Evolutionary conservation across 352 stramenopile genomes (phyloP), one percentile per base, ranked within the genome.

Genomic region (Paralagenidium karlingii): DNA sequence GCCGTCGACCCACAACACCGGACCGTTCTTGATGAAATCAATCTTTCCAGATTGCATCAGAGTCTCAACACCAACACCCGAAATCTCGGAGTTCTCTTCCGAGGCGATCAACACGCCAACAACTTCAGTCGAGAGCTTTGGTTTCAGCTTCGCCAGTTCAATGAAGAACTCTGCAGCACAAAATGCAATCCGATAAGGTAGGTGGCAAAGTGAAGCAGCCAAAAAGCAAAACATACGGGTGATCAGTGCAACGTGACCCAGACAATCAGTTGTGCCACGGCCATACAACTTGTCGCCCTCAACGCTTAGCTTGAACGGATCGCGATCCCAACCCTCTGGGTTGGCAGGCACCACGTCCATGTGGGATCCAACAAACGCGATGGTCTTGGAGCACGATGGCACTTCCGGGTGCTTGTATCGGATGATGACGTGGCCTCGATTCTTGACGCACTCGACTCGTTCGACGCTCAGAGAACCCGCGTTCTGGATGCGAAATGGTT

Each of bases 311-410:
- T 73, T 65, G 53, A 96, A 96, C n/a, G 86, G 86, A 45, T 96
- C 76, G 37, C 75, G 53, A 7, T 85, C 60, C 86, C 86, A 96
- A 9, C 65, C 68, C 47, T 94, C 81, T 0, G 85, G 83, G 54
- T 94, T 94, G 16, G 86, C 86, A 5, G 86, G 85, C 29, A 96
- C 86, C 16, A 96, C 86, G 50, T 96, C 87, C 65, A 96, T 63
- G 59, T 96, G 86, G 36, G 71, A 77, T 3, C 83, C 85, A 4
- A 96, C 75, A 26, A 96, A 83, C 16, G 79, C 80, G 26, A 94
- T 47, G 19, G 82, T 94, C 47, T 84, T 77, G n/a, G n/a, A n/a
- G n/a, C n/a, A n/a, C 36, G 29, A 24, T 1, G 40, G 47, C 13
- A 60, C 56, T 24, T 75, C 62, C 11, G 61, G 40, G 18, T 74